Evolutionary conservation across 345 rosid species (phyloP), one percentile per base, ranked within the genome.

Genomic region (Ricinus communis): DNA sequence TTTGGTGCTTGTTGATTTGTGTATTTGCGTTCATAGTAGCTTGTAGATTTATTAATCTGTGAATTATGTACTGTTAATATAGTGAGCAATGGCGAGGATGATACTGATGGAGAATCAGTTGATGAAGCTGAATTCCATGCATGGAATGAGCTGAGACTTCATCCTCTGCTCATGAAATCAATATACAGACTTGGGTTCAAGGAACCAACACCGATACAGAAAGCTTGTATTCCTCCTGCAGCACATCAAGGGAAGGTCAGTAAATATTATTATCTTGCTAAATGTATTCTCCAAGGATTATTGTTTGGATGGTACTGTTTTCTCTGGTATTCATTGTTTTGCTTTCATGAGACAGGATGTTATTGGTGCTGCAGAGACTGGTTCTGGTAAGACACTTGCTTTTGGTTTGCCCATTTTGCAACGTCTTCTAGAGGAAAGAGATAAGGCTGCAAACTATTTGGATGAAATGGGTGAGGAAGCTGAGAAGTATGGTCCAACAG

Each of bases 351-450:
- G 47, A 68, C 81, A 94, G 98, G 99, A 95, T 87, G 93, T 95
- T 57, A 72, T 90, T 70, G 97, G 99, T 53, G 97, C 99, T 54
- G 99, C 97, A 12, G 99, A 90, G 87, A 95, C 97, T 27, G 99
- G 99, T 57, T 95, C 97, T 25, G 99, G 99, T 61, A 95, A 95
- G 86, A 95, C 99, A 21, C 97, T 95, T 77, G 97, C 99, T 72
- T 95, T 95, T 83, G 99, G 97, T 71, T 82, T 95, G 79, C 99
- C 99, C 62, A 89, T 95, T 70, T 62, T 92, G 80, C 99, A 95
- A 62, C 96, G 97, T 58, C 86, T 95, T 22, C 82, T 92, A 47
- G 99, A 95, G 55, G 99, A 95, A 79, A 78, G 78, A 58, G 97
- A 87, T 62, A 95, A 95, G 60, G 85, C 77, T 71, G 83, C 63